A percentile compares a stretch with the other conserved stretches of the same genome.
phyloP scores from a whole-genome alignment of 345 rosid genomes.

The Gynandropsis gynandra region DNA sequence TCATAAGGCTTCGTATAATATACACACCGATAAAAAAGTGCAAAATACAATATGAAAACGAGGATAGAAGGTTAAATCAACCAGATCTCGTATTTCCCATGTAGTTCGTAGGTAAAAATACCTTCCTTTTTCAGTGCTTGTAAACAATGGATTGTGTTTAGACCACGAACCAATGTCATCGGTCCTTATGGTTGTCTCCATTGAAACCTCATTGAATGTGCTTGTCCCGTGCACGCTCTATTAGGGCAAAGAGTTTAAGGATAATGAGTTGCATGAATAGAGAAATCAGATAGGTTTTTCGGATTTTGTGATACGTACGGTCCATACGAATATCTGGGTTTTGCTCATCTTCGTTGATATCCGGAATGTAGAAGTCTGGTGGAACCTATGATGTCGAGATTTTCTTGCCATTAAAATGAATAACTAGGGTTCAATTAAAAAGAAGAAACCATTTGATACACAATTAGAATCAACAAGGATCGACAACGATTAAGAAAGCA shows the following conservation, averaged over 20 bases:
- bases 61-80: too few species aligned
- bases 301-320: constrained; percentile 45
- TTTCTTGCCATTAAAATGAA: not conserved
- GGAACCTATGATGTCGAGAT: constrained; percentile 57
- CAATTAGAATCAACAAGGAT: too few species aligned
- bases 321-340: constrained; percentile 80
- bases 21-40: too few species aligned
- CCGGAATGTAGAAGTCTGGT: constrained; percentile 89
- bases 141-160: too few species aligned
- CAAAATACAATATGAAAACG: too few species aligned
- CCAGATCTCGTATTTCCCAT: too few species aligned
- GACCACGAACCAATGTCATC: too few species aligned
- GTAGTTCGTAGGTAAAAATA: too few species aligned
- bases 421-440: not conserved
- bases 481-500: not conserved
- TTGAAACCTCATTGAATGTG: constrained; percentile 78
- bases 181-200: constrained; percentile 80
- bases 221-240: constrained; percentile 85
- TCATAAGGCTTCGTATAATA: too few species aligned
- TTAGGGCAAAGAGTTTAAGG: constrained; percentile 6
- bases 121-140: too few species aligned
- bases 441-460: too few species aligned
- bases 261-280: not conserved
- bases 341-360: constrained; percentile 83
- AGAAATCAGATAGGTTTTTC: not conserved